Conservation (phyloP, 2,329 filamentous ascomycete genomes). For the Diaporthe sp. region DNA sequence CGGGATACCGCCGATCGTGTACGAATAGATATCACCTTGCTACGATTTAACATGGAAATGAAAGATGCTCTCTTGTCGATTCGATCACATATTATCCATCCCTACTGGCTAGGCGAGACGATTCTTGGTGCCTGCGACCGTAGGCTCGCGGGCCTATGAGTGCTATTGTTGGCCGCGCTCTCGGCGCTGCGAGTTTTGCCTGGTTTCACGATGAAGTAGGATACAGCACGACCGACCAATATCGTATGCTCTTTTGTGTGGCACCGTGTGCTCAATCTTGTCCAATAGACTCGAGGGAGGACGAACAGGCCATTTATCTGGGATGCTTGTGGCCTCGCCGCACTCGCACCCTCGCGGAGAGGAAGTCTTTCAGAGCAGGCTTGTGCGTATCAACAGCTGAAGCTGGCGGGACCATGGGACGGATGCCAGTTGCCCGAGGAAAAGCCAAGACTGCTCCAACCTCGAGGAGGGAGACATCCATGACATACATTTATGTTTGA, state of each 20-base stretch:
- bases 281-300: neutral
- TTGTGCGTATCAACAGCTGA: neutral
- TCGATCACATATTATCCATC: neutral
- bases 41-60: constrained; percentile 8
- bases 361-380: too few relatives aligned
- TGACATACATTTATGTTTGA: too few relatives aligned
- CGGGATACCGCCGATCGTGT: neutral
- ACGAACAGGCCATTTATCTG: neutral
- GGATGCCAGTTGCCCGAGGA: neutral
- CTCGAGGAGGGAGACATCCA: too few relatives aligned
- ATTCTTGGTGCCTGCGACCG: too few relatives aligned
- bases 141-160: neutral
- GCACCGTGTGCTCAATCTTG: neutral
- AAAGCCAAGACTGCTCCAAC: too few relatives aligned
- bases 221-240: neutral
- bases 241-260: too few relatives aligned
- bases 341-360: too few relatives aligned
- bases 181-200: neutral
- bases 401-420: neutral
- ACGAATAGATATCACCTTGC: neutral
- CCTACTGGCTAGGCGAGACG: neutral
- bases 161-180: neutral
- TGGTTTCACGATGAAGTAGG: neutral
- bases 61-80: neutral
- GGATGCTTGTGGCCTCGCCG: neutral